phyloP scores from a whole-genome alignment of 768 basidiomycete genomes.

The Boletales sp. region DNA sequence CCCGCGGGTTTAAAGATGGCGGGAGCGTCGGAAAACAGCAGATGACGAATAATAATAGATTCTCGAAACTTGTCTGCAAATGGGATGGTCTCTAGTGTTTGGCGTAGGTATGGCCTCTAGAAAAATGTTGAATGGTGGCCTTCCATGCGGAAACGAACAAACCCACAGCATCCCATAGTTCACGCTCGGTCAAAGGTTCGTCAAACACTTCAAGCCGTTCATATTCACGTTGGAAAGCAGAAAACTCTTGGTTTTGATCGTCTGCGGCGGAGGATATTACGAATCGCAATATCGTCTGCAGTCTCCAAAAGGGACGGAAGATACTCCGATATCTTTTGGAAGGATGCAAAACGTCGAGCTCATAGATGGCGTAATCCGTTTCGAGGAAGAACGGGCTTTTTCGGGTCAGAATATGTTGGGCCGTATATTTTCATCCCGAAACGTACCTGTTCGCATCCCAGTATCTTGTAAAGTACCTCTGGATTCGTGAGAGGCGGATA shows the following conservation, averaged over 20 bases:
- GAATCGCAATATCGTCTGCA: constrained; percentile 49
- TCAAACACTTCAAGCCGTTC: constrained; percentile 13
- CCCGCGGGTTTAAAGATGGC: constrained; percentile 11
- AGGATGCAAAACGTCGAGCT: constrained; percentile 40
- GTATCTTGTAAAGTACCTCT: constrained; percentile 51
- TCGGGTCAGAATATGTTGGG: neutral
- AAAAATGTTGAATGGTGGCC: neutral
- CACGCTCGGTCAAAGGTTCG: constrained; percentile 16
- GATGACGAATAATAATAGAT: constrained; percentile 18
- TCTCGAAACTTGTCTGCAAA: constrained; percentile 17
- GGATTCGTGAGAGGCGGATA: constrained; percentile 46
- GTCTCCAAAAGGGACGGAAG: constrained; percentile 48
- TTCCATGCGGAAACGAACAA: neutral
- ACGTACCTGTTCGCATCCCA: constrained; percentile 48
- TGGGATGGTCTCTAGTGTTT: constrained; percentile 20
- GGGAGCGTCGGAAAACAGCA: constrained; percentile 11
- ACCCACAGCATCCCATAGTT: constrained; percentile 26
- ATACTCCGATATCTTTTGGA: constrained; percentile 38
- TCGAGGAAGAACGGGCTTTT: constrained; percentile 63
- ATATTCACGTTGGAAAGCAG: constrained; percentile 36
- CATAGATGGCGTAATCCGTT: constrained; percentile 62
- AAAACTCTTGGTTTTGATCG: constrained; percentile 28
- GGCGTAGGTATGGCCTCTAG: constrained; percentile 20
- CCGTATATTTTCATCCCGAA: neutral
- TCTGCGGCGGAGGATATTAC: constrained; percentile 32